A percentile compares a stretch with the other conserved stretches of the same genome.
Evolutionary conservation across 2,329 filamentous ascomycete species (phyloP).

Genomic region (Claviceps sorghi): DNA sequence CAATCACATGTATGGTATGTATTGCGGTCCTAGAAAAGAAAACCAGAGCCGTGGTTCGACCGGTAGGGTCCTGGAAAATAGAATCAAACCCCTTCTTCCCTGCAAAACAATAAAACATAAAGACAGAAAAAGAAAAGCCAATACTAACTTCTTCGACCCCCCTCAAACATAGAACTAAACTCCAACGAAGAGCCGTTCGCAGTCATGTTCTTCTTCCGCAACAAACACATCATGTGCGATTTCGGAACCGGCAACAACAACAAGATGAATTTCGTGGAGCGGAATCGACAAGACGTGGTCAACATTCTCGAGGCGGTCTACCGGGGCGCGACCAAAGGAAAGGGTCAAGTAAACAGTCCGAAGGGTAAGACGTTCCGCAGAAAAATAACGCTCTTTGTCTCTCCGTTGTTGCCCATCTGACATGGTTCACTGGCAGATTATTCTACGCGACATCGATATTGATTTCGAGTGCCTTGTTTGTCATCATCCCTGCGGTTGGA

Average conservation of each 20-base stretch:
- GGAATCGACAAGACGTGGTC: slow-evolving; percentile 97
- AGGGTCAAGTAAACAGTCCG: slow-evolving; percentile 89
- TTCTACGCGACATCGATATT: slow-evolving; percentile 24
- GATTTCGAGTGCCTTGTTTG: not conserved
- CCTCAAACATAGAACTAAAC: slow-evolving; percentile 4
- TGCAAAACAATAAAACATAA: not conserved
- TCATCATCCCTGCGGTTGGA: not conserved
- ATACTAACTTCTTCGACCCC: not conserved
- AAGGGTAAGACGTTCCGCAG: slow-evolving; percentile 40
- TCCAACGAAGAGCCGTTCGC: slow-evolving; percentile 56
- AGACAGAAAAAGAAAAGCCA: too few relatives aligned
- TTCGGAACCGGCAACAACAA: slow-evolving; percentile 98
- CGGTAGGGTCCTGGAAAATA: too few relatives aligned
- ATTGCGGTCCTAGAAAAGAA: not conserved
- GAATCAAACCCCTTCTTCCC: too few relatives aligned
- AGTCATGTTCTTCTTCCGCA: slow-evolving; percentile 93
- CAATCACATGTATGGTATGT: slow-evolving; percentile 75
- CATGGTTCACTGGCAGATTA: slow-evolving; percentile 13
- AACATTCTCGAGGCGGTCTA: slow-evolving; percentile 98
- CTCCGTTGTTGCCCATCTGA: not conserved
- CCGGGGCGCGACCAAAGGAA: slow-evolving; percentile 92
- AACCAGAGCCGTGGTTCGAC: too few relatives aligned
- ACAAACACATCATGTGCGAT: slow-evolving; percentile 99
- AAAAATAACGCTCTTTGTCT: not conserved
- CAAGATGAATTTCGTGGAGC: slow-evolving; percentile 84